Evolutionary conservation across 208 protist species (phyloP).

Genomic region (Leishmania turanica): DNA sequence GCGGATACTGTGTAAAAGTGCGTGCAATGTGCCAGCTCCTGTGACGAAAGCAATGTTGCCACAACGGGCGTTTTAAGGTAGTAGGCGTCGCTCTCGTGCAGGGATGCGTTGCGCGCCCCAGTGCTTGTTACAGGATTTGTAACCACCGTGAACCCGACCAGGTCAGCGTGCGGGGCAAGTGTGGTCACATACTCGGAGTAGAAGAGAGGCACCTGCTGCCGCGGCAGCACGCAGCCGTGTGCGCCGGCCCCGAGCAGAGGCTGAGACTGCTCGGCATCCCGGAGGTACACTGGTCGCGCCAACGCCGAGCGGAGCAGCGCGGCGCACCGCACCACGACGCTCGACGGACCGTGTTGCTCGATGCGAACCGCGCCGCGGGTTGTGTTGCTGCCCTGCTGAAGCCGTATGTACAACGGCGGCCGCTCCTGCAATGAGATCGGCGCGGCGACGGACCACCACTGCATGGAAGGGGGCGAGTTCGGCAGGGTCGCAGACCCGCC

Average conservation of each 20-base stretch:
- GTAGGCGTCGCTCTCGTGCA: slow-evolving; percentile 15
- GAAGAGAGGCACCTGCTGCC: slow-evolving; percentile 29
- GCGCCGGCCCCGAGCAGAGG: slow-evolving; percentile 19
- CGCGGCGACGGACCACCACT: slow-evolving; percentile 21
- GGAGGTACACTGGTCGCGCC: slow-evolving; percentile 18
- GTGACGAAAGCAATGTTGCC: slow-evolving; percentile 16
- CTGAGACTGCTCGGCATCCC: slow-evolving; percentile 9
- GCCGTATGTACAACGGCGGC: slow-evolving; percentile 23
- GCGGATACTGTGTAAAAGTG: slow-evolving; percentile 26
- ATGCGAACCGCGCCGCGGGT: slow-evolving; percentile 17
- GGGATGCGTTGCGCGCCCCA: not conserved
- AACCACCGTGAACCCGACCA: slow-evolving; percentile 19
- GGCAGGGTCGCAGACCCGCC: not conserved
- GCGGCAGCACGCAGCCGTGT: slow-evolving; percentile 18
- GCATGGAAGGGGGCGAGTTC: not conserved
- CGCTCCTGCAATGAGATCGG: slow-evolving; percentile 21
- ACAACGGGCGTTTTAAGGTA: slow-evolving; percentile 22
- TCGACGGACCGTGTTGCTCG: slow-evolving; percentile 15
- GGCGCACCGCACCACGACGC: slow-evolving; percentile 25
- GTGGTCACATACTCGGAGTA: slow-evolving; percentile 29
- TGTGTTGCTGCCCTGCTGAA: slow-evolving; percentile 12
- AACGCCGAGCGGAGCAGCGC: slow-evolving; percentile 23
- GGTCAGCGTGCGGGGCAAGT: slow-evolving; percentile 7
- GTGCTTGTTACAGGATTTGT: slow-evolving; percentile 5
- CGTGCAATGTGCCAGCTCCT: slow-evolving; percentile 15